Base-by-base conservation (phyloP, 2,329 filamentous ascomycete genomes). In the Alternaria metachromatica region DNA sequence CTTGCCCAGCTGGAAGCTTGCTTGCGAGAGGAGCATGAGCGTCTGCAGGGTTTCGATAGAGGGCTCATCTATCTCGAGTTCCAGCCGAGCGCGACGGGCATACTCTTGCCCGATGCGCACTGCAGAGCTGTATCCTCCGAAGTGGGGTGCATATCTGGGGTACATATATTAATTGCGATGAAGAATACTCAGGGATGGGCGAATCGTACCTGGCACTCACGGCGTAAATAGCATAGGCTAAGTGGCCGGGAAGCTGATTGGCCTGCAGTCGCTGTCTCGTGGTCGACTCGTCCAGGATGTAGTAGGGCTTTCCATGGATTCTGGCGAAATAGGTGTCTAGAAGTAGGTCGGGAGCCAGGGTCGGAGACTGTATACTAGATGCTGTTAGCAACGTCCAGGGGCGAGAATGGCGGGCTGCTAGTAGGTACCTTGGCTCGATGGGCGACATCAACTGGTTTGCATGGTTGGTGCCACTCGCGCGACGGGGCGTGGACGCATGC, bases 261-360 rank as follows among this genome's bases (percentile, higher is more conserved):
- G 89, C 80, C 69, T 92, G 90, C 66, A 93, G 81, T 23, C 89
- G 86, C 79, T 94, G 92, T 60, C 93, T 86, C 10, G 92, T 89
- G 0, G 87, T 88, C 0, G 89, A 84, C 79, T 97, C 93, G 74
- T 96, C 92, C 4, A 97, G 83, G 55, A 96, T 90, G 73, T 92
- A 89, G 69, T 91, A 96, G 2, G 93, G 92, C 74, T 94, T 95
- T 55, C 90, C 91, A 76, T 97, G 93, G 43, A 94, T 88, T 55
- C 91, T 87, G 21, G 85, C 82, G 76, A 97, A 96, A 78, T 94
- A 97, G 6, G 90, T 90, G 72, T 96, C 90, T 28, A 96, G 82
- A 26, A 94, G 82, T 1, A 86, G 82, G 72, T 92, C 89, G 1
- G 87, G 85, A 55, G 87, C 85, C 15, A 88, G 81, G 2, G 78